Conservation (phyloP, 805 yeast species). For the Zygotorulaspora danielsina region DNA sequence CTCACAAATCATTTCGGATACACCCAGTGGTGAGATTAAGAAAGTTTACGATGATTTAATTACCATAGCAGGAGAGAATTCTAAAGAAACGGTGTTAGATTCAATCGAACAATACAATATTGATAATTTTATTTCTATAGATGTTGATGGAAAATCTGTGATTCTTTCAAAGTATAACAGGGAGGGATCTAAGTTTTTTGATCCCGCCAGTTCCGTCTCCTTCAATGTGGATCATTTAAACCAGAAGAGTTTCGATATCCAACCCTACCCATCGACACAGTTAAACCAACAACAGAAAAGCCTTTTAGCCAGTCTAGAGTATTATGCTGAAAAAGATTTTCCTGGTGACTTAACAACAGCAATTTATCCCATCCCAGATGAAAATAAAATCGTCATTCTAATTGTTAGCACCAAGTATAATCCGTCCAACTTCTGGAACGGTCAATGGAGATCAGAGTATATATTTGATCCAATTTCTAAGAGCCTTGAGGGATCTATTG, state of each 20-base stretch:
- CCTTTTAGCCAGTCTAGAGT: slow-evolving; percentile 19
- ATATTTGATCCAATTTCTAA: slow-evolving; percentile 36
- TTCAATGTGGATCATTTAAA: slow-evolving; percentile 58
- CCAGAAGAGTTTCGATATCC: slow-evolving; percentile 50
- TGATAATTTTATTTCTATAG: slow-evolving; percentile 37
- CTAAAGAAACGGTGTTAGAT: slow-evolving; percentile 34
- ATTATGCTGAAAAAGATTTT: slow-evolving; percentile 62
- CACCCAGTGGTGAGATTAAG: slow-evolving; percentile 36
- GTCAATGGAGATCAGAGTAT: slow-evolving; percentile 78
- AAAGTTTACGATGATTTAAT: slow-evolving; percentile 41
- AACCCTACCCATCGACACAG: slow-evolving; percentile 33
- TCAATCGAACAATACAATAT: slow-evolving; percentile 42
- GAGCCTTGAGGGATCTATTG: slow-evolving; percentile 49
- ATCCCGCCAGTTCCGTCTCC: slow-evolving; percentile 43
- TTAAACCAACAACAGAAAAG: slow-evolving; percentile 19
- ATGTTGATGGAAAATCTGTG: slow-evolving; percentile 34
- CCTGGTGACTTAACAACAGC: slow-evolving; percentile 51
- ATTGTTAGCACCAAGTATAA: slow-evolving; percentile 70
- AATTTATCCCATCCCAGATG: slow-evolving; percentile 37
- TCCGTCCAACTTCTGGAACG: slow-evolving; percentile 80
- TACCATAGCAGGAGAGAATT: slow-evolving; percentile 40
- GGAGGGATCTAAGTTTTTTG: slow-evolving; percentile 51
- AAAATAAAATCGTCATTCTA: slow-evolving; percentile 40
- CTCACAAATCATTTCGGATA: slow-evolving; percentile 27
- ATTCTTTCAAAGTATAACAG: slow-evolving; percentile 49